These are phyloP conservation scores for Kodamaea ohmeri DNA, from an alignment of 1,139 yeast species.

Conservation along the genomic window DNA sequence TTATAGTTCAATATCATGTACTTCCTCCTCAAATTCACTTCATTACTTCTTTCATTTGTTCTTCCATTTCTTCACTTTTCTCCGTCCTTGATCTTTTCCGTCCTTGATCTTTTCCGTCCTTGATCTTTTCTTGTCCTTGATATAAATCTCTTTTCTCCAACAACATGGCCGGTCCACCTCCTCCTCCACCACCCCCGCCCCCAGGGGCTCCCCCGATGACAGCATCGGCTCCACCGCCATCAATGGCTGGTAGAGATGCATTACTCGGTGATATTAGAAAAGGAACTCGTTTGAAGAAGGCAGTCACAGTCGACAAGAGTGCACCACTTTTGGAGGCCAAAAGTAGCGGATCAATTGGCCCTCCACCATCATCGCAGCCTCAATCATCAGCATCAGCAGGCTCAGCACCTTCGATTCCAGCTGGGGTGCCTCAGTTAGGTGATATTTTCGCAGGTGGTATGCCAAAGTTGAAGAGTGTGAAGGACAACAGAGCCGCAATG, in stretches of 20 bases:
- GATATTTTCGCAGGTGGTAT: constrained; percentile 85
- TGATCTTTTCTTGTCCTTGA: background rate
- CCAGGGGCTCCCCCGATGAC: constrained; percentile 14
- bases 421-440: constrained; percentile 59
- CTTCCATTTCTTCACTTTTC: background rate
- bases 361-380: constrained; percentile 10
- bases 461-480: constrained; percentile 67
- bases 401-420: constrained; percentile 20
- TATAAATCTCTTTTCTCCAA: background rate
- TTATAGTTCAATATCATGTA: too few species aligned
- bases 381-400: constrained; percentile 13
- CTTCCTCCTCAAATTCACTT: background rate
- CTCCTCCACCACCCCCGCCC: constrained; percentile 22
- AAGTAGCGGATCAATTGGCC: constrained; percentile 18
- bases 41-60: background rate
- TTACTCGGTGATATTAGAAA: constrained; percentile 82
- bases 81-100: background rate
- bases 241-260: constrained; percentile 65
- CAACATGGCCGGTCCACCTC: constrained; percentile 23
- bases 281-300: constrained; percentile 72
- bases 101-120: background rate
- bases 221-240: constrained; percentile 25
- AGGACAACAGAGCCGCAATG: constrained; percentile 43
- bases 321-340: constrained; percentile 41
- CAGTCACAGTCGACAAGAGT: constrained; percentile 50